Evolutionary conservation across 768 basidiomycete genomes (phyloP).

Genomic region (Suillus paluster): DNA sequence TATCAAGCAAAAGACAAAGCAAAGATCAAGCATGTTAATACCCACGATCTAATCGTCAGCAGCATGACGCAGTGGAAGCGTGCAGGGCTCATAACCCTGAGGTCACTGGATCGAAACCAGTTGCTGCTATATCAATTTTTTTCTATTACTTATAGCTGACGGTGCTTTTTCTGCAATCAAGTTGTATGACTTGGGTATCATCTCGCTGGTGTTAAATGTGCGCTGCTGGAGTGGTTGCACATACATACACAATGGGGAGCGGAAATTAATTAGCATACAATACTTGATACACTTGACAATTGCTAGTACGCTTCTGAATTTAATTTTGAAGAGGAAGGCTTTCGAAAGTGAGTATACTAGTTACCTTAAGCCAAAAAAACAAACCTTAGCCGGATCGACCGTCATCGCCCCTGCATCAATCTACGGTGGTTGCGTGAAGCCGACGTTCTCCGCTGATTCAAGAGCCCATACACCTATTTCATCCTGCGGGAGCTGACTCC

Average conservation of each 20-base stretch:
- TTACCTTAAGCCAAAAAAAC: conserved; percentile 24
- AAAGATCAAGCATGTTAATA: not conserved
- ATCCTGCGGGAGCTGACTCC: conserved; percentile 62
- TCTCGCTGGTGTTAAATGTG: too few species aligned
- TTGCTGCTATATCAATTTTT: conserved; percentile 25
- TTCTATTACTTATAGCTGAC: not conserved
- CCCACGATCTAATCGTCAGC: conserved; percentile 7
- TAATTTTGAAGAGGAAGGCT: too few species aligned
- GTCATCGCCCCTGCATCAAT: not conserved
- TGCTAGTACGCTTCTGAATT: not conserved
- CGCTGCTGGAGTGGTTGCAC: not conserved
- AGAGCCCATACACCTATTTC: conserved; percentile 59
- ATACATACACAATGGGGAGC: not conserved
- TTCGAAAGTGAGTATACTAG: not conserved
- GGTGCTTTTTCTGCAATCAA: too few species aligned
- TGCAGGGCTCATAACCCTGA: conserved; percentile 35
- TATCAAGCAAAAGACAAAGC: too few species aligned
- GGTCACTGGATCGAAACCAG: conserved; percentile 39
- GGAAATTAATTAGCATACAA: not conserved
- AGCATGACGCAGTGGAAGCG: conserved; percentile 37
- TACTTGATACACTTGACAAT: not conserved
- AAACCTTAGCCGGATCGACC: conserved; percentile 8
- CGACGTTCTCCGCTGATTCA: conserved; percentile 41
- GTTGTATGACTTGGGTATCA: too few species aligned
- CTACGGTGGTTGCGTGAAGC: conserved; percentile 30